phyloP scores from a whole-genome alignment of 2,329 filamentous ascomycete species.

The Calonectria henricotiae region DNA sequence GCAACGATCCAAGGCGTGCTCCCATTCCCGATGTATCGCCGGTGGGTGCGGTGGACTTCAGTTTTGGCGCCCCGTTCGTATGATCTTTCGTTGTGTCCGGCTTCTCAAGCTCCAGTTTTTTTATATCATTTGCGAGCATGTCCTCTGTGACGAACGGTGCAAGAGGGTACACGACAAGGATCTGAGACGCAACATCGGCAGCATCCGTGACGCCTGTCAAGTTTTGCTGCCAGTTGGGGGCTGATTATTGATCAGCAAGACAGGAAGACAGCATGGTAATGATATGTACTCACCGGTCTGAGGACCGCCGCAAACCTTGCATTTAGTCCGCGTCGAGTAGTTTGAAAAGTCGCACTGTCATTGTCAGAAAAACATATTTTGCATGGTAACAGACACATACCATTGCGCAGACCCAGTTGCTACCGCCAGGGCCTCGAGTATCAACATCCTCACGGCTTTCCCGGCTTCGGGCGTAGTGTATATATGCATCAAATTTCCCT shows the following conservation, averaged over 20 bases:
- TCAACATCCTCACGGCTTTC: slow-evolving; percentile 56
- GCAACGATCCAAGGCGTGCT: slow-evolving; percentile 81
- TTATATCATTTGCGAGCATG: slow-evolving; percentile 80
- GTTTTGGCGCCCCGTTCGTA: slow-evolving; percentile 66
- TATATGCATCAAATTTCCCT: slow-evolving; percentile 58
- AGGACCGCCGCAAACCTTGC: slow-evolving; percentile 59
- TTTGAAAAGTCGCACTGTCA: slow-evolving; percentile 61
- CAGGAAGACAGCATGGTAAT: background rate
- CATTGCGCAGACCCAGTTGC: slow-evolving; percentile 59
- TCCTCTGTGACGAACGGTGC: slow-evolving; percentile 81
- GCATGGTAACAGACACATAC: slow-evolving; percentile 48
- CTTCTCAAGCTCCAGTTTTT: slow-evolving; percentile 79
- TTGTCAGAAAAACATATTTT: slow-evolving; percentile 40
- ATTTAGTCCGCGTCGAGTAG: slow-evolving; percentile 58
- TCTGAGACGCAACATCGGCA: slow-evolving; percentile 77
- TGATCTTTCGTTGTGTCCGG: slow-evolving; percentile 64
- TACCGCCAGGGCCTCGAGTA: slow-evolving; percentile 42
- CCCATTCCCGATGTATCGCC: slow-evolving; percentile 75
- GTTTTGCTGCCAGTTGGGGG: slow-evolving; percentile 55
- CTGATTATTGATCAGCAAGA: slow-evolving; percentile 30
- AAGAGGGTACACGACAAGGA: slow-evolving; percentile 82
- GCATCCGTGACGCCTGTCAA: slow-evolving; percentile 68
- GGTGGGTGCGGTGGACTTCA: slow-evolving; percentile 74
- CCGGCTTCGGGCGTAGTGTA: slow-evolving; percentile 62
- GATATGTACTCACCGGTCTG: slow-evolving; percentile 52